A percentile compares a stretch with the other conserved stretches of the same genome.
These are phyloP conservation scores for Erythrobasidium hasegawianum DNA, from an alignment of 1,284 basidiomycete genomes.

Conservation along the genomic window DNA sequence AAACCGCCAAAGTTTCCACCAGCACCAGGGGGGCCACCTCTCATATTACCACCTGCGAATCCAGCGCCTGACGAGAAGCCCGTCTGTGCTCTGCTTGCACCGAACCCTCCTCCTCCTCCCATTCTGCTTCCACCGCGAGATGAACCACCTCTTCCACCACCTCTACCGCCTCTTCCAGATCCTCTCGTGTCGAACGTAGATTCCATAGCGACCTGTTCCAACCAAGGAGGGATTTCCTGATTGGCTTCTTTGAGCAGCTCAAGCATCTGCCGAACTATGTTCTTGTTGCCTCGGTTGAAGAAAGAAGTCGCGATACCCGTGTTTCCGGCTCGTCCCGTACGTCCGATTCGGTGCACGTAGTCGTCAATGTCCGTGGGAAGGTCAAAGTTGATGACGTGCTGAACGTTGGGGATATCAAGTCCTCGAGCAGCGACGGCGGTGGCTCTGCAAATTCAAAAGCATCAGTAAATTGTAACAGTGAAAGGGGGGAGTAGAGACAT, in stretches of 20 bases:
- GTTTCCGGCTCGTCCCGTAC: slow-evolving; percentile 98
- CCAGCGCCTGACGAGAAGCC: slow-evolving; percentile 22
- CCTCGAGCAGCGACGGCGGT: slow-evolving; percentile 98
- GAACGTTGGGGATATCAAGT: slow-evolving; percentile 98
- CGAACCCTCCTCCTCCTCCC: slow-evolving; percentile 25
- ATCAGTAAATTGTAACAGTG: too few relatives aligned
- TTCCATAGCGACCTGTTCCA: slow-evolving; percentile 82
- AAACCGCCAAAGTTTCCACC: slow-evolving; percentile 21
- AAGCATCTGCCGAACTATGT: slow-evolving; percentile 85
- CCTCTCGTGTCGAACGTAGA: slow-evolving; percentile 57
- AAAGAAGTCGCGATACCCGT: slow-evolving; percentile 75
- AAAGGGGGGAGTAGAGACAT: too few relatives aligned
- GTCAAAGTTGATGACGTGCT: slow-evolving; percentile 98
- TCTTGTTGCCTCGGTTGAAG: slow-evolving; percentile 58
- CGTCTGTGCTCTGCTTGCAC: slow-evolving; percentile 14
- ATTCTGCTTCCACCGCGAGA: slow-evolving; percentile 39
- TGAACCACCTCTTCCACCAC: slow-evolving; percentile 51
- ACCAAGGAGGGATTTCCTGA: slow-evolving; percentile 91
- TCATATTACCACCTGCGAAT: slow-evolving; percentile 1
- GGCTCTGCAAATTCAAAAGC: too few relatives aligned
- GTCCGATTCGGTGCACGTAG: slow-evolving; percentile 97
- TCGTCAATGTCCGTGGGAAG: slow-evolving; percentile 98
- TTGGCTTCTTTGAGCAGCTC: slow-evolving; percentile 94
- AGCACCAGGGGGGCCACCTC: slow-evolving; percentile 15
- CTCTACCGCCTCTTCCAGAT: slow-evolving; percentile 59